These are phyloP conservation scores for Pulicaria dysenterica DNA, from an alignment of 129 eudicot species.

Conservation along the genomic window DNA sequence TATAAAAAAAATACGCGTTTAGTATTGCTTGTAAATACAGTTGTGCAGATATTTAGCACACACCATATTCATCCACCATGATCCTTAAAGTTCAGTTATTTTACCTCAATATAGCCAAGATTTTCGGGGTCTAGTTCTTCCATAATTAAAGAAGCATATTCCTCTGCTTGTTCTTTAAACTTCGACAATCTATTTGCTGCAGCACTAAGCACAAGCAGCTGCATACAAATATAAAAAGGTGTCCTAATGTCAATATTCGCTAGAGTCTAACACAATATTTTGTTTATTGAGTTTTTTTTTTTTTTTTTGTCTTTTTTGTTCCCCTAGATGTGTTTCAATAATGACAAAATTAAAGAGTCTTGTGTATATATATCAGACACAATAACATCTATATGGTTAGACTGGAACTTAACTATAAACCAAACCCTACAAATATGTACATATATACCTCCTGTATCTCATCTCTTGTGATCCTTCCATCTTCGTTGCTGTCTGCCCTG, in stretches of 20 bases:
- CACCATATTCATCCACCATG: no score
- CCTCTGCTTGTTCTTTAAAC: slow-evolving; percentile 86
- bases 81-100: not conserved
- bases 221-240: slow-evolving; percentile 24
- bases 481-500: slow-evolving; percentile 97
- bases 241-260: no score
- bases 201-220: slow-evolving; percentile 91
- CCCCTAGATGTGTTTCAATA: no score
- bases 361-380: not conserved
- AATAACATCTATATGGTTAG: slow-evolving; percentile 16
- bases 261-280: no score
- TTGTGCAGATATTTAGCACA: not conserved
- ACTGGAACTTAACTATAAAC: slow-evolving; percentile 25
- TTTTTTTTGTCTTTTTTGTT: no score
- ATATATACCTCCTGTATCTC: slow-evolving; percentile 89
- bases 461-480: slow-evolving; percentile 88
- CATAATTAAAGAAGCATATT: slow-evolving; percentile 91
- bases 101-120: slow-evolving; percentile 96
- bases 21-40: not conserved
- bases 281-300: no score
- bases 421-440: no score
- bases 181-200: slow-evolving; percentile 84
- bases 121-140: slow-evolving; percentile 94
- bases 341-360: no score
- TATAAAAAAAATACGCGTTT: not conserved